Conservation (phyloP, 495 filamentous ascomycete species). For the Aspergillus bridgeri region DNA sequence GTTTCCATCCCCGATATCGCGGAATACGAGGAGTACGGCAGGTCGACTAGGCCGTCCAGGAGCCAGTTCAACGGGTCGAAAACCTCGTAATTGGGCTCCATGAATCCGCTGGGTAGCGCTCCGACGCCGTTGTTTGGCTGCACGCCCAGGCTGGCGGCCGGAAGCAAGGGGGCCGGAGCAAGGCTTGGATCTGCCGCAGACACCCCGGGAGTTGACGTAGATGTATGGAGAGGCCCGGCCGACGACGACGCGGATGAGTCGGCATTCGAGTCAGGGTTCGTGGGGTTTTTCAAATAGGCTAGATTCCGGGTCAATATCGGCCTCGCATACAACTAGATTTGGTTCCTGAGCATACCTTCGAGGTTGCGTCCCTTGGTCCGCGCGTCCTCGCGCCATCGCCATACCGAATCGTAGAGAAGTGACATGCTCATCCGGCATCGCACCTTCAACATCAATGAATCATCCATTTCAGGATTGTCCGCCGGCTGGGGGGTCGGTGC, state of each 20-base stretch:
- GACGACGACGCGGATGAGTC: constrained; percentile 67
- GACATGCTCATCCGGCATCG: constrained; percentile 92
- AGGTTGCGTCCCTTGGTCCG: constrained; percentile 75
- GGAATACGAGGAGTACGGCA: constrained; percentile 59
- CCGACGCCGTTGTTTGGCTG: constrained; percentile 33
- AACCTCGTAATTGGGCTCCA: constrained; percentile 70
- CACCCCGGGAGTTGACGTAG: constrained; percentile 36
- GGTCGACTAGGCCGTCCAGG: constrained; percentile 77
- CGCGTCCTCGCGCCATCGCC: constrained; percentile 88
- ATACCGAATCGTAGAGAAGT: constrained; percentile 86
- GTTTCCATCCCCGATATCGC: constrained; percentile 40
- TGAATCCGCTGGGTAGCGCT: constrained; percentile 51
- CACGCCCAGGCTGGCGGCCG: constrained; percentile 33
- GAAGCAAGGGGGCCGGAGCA: constrained; percentile 40
- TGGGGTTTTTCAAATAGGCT: constrained; percentile 80
- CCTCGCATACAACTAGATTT: background rate
- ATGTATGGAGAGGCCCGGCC: constrained; percentile 29
- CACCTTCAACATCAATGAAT: constrained; percentile 75
- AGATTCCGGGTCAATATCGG: constrained; percentile 1
- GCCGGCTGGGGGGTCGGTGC: constrained; percentile 34
- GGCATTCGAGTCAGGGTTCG: constrained; percentile 75
- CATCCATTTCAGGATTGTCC: constrained; percentile 52
- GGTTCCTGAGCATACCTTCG: constrained; percentile 56
- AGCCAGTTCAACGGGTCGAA: constrained; percentile 92
- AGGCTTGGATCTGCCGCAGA: constrained; percentile 43